A percentile compares a stretch with the other conserved stretches of the same genome.
Evolutionary conservation across 2,329 filamentous ascomycete genomes (phyloP).

Genomic region (Biscogniauxia marginata): DNA sequence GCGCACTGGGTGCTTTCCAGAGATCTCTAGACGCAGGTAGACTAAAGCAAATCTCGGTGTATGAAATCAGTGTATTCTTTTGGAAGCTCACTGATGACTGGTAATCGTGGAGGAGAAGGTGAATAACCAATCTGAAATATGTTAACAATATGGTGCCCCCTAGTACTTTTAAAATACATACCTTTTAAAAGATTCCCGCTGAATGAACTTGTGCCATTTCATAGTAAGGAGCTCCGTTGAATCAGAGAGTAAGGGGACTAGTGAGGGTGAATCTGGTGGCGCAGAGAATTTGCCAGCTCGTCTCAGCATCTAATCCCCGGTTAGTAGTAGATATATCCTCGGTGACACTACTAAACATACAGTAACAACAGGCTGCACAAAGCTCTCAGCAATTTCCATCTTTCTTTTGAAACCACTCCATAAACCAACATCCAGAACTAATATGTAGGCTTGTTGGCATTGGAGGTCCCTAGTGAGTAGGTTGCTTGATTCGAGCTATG

Average conservation of each 20-base stretch:
- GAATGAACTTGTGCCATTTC: conserved; percentile 28
- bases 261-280: conserved; percentile 16
- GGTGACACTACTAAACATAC: conserved; percentile 17
- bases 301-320: conserved; percentile 45
- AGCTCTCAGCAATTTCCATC: conserved; percentile 59
- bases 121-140: conserved; percentile 22
- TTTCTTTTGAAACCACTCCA: conserved; percentile 60
- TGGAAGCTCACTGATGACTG: conserved; percentile 27
- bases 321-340: background rate
- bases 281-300: conserved; percentile 37
- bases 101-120: conserved; percentile 26
- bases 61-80: conserved; percentile 23
- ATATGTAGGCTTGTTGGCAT: conserved; percentile 48
- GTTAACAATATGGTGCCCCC: background rate
- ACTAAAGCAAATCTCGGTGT: conserved; percentile 25
- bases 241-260: conserved; percentile 20
- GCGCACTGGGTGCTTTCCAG: conserved; percentile 26
- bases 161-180: background rate
- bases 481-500: conserved; percentile 48
- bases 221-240: conserved; percentile 20
- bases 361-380: conserved; percentile 51
- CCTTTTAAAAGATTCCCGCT: conserved; percentile 30
- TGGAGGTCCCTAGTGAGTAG: conserved; percentile 49
- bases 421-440: conserved; percentile 52
- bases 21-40: conserved; percentile 26